Base-by-base conservation (phyloP, 768 basidiomycete genomes). In the Neoboletus magnificus region DNA sequence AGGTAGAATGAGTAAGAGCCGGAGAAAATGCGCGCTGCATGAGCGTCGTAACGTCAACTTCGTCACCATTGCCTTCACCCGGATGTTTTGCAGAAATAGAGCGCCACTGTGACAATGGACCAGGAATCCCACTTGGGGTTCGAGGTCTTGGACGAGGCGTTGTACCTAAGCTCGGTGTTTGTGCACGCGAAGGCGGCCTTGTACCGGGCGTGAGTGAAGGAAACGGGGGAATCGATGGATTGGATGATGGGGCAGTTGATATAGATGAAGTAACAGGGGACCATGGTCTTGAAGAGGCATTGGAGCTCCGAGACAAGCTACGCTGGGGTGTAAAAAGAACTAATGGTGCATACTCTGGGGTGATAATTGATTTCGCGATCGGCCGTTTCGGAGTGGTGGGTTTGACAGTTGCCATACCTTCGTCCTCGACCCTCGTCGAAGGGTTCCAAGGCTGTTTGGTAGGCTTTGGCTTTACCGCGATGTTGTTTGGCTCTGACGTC, bases 91-190 rank as follows among this genome's bases (percentile, higher is more conserved):
- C 74, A 27, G 84, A 83, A 46, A 79, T 66, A 15, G 79, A 79
- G 15, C 78, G 77, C 63, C 75, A 71, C 48, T 77, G 71, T 57
- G 76, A 76, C 42, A 76, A 74, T 18, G 89, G 91, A 9, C 73
- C 78, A 43, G 91, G 90, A 45, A 93, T 92, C 56, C 83, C 76
- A 62, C 88, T 91, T 0, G 91, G 91, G 0, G 91, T 92, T 72
- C 82, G 85, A 4, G 90, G 81, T 55, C 91, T 80, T 16, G 82
- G 74, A n/a, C 87, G 84, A 22, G 88, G 86, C 0, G 83, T 80
- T 8, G 76, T 66, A 9, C 63, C 66, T 39, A 70, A 33, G 32
- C 63, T 23, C 46, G 85, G 84, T 2, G 85, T 85, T 59, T 84
- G 84, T 1, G 85, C 74, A 52, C 86, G 81, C 36, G 86, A 86